phyloP scores from a whole-genome alignment of 768 basidiomycete genomes.

The Mycena haematopus region DNA sequence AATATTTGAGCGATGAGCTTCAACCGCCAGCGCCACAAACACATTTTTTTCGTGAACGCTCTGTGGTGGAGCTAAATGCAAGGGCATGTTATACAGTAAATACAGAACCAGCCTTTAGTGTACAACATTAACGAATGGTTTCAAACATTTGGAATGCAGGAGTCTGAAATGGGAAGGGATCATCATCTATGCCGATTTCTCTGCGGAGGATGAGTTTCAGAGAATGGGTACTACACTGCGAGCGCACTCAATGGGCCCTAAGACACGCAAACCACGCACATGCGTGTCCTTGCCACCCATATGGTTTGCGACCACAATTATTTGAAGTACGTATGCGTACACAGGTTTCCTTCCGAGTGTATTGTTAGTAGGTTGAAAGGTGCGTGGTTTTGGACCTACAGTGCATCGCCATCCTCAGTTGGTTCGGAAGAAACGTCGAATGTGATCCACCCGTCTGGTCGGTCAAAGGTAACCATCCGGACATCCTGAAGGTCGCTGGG shows the following conservation, averaged over 20 bases:
- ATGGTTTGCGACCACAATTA: conserved; percentile 91
- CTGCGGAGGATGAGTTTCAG: conserved; percentile 34
- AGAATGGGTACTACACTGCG: background rate
- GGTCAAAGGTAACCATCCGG: conserved; percentile 80
- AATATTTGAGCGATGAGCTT: conserved; percentile 41
- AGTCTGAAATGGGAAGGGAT: conserved; percentile 74
- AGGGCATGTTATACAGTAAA: background rate
- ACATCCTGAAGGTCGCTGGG: conserved; percentile 93
- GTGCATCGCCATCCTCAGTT: conserved; percentile 78
- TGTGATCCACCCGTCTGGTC: conserved; percentile 94
- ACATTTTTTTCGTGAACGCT: background rate
- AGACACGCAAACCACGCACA: conserved; percentile 87
- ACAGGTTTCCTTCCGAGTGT: conserved; percentile 73
- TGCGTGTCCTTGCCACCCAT: conserved; percentile 99
- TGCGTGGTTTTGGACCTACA: conserved; percentile 54
- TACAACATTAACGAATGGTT: conserved; percentile 62
- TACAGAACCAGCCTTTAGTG: background rate
- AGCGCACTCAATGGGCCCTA: conserved; percentile 81
- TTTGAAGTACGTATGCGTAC: conserved; percentile 87
- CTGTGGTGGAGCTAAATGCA: conserved; percentile 19
- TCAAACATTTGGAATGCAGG: conserved; percentile 79
- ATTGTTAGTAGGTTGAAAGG: conserved; percentile 9
- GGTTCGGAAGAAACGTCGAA: conserved; percentile 84
- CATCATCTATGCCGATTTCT: conserved; percentile 61
- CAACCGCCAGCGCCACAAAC: conserved; percentile 27